phyloP scores from a whole-genome alignment of 2,329 filamentous ascomycete species.

The Pseudogymnoascus pannorum region DNA sequence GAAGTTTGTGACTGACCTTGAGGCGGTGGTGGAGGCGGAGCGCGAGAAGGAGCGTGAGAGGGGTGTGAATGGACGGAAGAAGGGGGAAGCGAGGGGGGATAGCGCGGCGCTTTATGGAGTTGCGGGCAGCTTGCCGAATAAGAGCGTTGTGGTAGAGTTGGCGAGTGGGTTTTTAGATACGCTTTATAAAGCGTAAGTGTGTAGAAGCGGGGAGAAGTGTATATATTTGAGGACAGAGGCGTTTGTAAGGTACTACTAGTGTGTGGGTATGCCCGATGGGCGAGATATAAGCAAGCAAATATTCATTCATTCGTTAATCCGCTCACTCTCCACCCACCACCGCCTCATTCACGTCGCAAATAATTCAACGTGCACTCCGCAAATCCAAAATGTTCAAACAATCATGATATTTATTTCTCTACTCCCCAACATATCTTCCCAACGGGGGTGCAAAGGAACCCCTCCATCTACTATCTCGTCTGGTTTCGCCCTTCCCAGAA shows the following conservation, averaged over 20 bases:
- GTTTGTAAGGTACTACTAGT: neutral
- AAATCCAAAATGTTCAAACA: neutral
- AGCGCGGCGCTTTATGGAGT: slow-evolving; percentile 89
- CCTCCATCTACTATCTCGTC: neutral
- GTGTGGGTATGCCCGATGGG: neutral
- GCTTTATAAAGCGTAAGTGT: slow-evolving; percentile 70
- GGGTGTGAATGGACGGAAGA: slow-evolving; percentile 56
- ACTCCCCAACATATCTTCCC: neutral
- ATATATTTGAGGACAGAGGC: neutral
- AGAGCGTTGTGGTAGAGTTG: slow-evolving; percentile 85
- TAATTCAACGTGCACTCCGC: neutral
- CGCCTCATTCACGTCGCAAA: too few species aligned
- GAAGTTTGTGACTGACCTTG: slow-evolving; percentile 65
- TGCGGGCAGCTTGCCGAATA: slow-evolving; percentile 89
- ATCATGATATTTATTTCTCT: slow-evolving; percentile 1
- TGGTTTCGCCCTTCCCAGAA: neutral
- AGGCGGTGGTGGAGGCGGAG: slow-evolving; percentile 61
- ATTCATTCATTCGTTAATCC: neutral
- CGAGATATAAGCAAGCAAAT: neutral
- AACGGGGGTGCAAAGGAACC: neutral
- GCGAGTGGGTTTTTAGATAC: slow-evolving; percentile 89
- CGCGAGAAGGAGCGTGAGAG: slow-evolving; percentile 73
- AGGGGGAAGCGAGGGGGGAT: slow-evolving; percentile 66
- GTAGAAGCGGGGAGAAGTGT: neutral
- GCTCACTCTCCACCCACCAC: neutral